Conservation (phyloP, 345 rosid genomes). For the Noccaea caerulescens region DNA sequence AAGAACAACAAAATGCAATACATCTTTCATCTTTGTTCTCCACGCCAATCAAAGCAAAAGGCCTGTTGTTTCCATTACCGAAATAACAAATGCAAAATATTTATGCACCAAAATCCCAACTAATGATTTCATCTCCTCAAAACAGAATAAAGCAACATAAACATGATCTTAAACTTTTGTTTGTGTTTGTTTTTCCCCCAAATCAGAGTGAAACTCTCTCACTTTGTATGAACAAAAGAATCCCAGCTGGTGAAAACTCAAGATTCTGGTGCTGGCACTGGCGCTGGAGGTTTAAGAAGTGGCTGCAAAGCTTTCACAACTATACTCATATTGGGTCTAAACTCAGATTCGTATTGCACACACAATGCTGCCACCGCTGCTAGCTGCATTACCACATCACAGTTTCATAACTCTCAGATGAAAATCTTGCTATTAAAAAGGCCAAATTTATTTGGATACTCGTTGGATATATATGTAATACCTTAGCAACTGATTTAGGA, state of each 20-base stretch:
- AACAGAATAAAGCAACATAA: background rate
- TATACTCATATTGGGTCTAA: constrained; percentile 91
- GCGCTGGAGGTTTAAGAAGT: constrained; percentile 67
- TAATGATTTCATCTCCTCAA: constrained; percentile 1
- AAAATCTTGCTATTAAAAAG: background rate
- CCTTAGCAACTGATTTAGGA: constrained; percentile 82
- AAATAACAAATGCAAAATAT: constrained; percentile 20
- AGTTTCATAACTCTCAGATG: background rate
- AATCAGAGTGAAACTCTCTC: constrained; percentile 7
- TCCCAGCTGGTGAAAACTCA: constrained; percentile 30
- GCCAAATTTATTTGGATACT: background rate
- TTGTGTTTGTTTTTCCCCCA: background rate
- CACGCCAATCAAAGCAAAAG: constrained; percentile 32
- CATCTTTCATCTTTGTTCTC: constrained; percentile 29
- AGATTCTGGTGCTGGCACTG: constrained; percentile 43
- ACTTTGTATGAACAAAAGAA: constrained; percentile 31
- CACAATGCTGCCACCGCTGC: constrained; percentile 92
- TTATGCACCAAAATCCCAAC: constrained; percentile 24
- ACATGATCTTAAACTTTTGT: constrained; percentile 22
- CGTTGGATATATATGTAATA: background rate
- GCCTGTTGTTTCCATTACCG: constrained; percentile 5
- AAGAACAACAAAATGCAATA: constrained; percentile 19
- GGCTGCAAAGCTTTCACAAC: constrained; percentile 92
- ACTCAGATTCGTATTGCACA: constrained; percentile 90
- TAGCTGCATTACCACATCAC: constrained; percentile 56